A percentile compares a stretch with the other conserved stretches of the same genome.
Conservation (phyloP, 2,329 filamentous ascomycete species). For the Diaporthe sp. region DNA sequence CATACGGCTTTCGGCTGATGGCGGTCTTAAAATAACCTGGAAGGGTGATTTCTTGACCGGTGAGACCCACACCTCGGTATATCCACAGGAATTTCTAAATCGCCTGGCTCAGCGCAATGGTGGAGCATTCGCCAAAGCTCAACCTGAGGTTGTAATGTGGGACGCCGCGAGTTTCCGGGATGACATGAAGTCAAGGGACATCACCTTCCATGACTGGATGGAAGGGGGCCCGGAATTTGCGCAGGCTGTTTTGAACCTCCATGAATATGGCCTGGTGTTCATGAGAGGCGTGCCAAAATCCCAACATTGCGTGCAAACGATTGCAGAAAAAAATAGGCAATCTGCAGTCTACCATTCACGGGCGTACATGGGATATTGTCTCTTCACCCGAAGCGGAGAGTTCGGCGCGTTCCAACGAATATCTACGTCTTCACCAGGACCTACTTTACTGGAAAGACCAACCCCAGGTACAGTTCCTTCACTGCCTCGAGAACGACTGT, state of each 20-base stretch:
- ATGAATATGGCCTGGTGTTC: constrained; percentile 79
- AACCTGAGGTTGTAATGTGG: neutral
- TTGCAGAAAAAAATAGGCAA: constrained; percentile 80
- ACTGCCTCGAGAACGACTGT: constrained; percentile 85
- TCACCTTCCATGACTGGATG: constrained; percentile 81
- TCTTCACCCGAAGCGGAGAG: constrained; percentile 88
- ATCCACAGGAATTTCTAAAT: constrained; percentile 42
- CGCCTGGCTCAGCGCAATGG: neutral
- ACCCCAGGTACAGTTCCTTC: constrained; percentile 86
- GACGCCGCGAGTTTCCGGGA: neutral
- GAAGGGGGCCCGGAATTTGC: constrained; percentile 65
- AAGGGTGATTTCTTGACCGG: constrained; percentile 52
- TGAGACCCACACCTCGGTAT: constrained; percentile 46
- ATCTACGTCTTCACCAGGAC: constrained; percentile 95
- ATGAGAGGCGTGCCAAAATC: constrained; percentile 78
- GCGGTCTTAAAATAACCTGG: constrained; percentile 71
- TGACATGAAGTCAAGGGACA: constrained; percentile 57
- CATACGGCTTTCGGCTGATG: constrained; percentile 48
- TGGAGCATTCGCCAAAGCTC: too few relatives aligned
- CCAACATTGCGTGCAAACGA: constrained; percentile 71
- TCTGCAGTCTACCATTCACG: constrained; percentile 90
- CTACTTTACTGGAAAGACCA: constrained; percentile 85
- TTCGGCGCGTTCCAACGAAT: constrained; percentile 89
- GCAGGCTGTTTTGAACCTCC: constrained; percentile 70
- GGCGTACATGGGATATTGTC: constrained; percentile 88